Base-by-base conservation (phyloP, 2,329 filamentous ascomycete genomes). In the Grosmannia huntii region DNA sequence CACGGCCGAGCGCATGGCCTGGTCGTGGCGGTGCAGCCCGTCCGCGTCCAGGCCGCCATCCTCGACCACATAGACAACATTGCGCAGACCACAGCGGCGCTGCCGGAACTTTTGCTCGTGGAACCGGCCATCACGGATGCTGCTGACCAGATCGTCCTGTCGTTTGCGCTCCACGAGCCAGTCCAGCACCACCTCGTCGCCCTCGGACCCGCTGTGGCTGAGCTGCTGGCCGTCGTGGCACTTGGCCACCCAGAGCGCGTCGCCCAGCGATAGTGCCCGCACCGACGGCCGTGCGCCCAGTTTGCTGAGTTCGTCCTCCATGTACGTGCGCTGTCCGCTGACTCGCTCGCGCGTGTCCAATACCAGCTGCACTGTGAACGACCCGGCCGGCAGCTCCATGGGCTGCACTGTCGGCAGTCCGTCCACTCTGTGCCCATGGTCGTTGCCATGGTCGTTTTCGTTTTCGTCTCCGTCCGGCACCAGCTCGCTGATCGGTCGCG, bases 21-120 rank as follows among this genome's bases (percentile, higher is more conserved):
- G 85, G 25, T 83, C 80, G 65, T 85, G 84, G 61, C 78, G 80
- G 27, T 76, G 71, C 41, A 75, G 73, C 48, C 75, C 68, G 9
- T 80, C 75, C 0, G 77, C 66, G 50, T 84, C 77, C 66, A 89
- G 76, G 12, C 78, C 68, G 59, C 86, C 85, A 63, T 90, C 84
- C 67, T 94, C 89, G 58, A 94, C 79, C 27, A 94, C 76, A 66
- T 92, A 94, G 44, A 89, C 78, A 16, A 91, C 85, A 64, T 90
- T 87, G 59, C 81, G 82, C n/a, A 89, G 76, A 0, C 88, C 88
- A 0, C 83, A 88, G 56, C 82, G 82, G 57, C 80, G 79, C 12
- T 92, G 76, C 1, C 89, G 84, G 67, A 90, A 92, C 67, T 94
- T 92, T 67, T 94, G 89, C 68, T 94, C 89, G 64, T 86, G 85